These are phyloP conservation scores for Nakazawaea molendinolei DNA, from an alignment of 805 yeast genomes.

Conservation along the genomic window DNA sequence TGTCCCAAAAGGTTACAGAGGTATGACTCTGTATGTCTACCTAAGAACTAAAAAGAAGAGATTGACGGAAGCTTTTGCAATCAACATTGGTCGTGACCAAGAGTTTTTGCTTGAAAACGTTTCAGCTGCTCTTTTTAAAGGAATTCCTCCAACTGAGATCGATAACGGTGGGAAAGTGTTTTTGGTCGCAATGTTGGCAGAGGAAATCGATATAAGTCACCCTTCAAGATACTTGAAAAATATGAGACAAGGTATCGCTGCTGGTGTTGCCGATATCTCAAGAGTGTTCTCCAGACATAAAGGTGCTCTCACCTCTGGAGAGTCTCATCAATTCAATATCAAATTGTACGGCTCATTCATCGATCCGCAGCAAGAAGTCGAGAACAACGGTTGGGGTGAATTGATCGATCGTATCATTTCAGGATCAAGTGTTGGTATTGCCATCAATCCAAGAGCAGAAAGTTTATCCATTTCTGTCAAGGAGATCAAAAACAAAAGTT, in stretches of 20 bases:
- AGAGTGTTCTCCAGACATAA: conserved; percentile 64
- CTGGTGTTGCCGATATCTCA: conserved; percentile 82
- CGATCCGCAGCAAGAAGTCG: conserved; percentile 28
- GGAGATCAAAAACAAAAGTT: conserved; percentile 51
- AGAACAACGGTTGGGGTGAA: conserved; percentile 85
- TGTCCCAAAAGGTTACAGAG: conserved; percentile 61
- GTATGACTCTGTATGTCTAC: conserved; percentile 68
- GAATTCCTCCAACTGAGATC: conserved; percentile 59
- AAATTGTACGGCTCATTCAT: conserved; percentile 68
- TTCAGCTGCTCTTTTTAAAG: conserved; percentile 73
- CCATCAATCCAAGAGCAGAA: conserved; percentile 77
- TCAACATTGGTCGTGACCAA: conserved; percentile 53
- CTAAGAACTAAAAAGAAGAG: conserved; percentile 56
- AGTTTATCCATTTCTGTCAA: conserved; percentile 62
- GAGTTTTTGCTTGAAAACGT: conserved; percentile 57
- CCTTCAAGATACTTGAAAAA: conserved; percentile 22
- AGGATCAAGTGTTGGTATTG: conserved; percentile 72
- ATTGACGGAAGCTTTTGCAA: conserved; percentile 75
- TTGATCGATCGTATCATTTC: conserved; percentile 68
- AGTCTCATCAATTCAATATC: conserved; percentile 64
- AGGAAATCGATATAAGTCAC: conserved; percentile 46
- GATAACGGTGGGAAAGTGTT: conserved; percentile 60
- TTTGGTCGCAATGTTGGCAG: conserved; percentile 70
- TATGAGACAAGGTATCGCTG: conserved; percentile 75
- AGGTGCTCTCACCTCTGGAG: conserved; percentile 54